Percentiles rank a stretch among this genome's conserved stretches.
Evolutionary conservation across 2,329 filamentous ascomycete species (phyloP).

Genomic region (Claviceps humidiphila): DNA sequence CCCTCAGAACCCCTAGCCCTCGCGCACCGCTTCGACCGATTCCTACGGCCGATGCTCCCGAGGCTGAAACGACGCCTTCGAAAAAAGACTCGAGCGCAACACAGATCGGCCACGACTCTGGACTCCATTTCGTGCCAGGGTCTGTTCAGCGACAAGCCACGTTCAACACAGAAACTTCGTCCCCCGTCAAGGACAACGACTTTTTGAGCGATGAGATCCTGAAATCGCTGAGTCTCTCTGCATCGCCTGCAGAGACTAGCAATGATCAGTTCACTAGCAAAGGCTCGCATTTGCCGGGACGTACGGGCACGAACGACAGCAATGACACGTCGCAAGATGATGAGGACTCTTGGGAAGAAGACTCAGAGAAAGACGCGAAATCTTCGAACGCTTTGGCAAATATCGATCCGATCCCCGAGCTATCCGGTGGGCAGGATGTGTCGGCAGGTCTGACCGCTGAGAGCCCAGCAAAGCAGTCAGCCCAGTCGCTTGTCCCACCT

Average conservation of each 20-base stretch:
- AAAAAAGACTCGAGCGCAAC: slow-evolving; percentile 16
- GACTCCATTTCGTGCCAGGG: slow-evolving; percentile 19
- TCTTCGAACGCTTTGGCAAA: not conserved
- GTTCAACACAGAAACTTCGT: slow-evolving; percentile 35
- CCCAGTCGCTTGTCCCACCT: slow-evolving; percentile 1
- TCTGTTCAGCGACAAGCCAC: slow-evolving; percentile 29
- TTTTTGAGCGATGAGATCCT: slow-evolving; percentile 62
- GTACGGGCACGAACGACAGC: slow-evolving; percentile 33
- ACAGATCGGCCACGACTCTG: slow-evolving; percentile 2
- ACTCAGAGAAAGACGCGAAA: slow-evolving; percentile 14
- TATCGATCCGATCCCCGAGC: not conserved
- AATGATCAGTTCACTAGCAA: slow-evolving; percentile 7
- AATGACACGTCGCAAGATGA: slow-evolving; percentile 53
- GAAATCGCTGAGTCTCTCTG: slow-evolving; percentile 46
- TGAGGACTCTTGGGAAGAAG: slow-evolving; percentile 48
- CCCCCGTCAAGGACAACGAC: slow-evolving; percentile 56
- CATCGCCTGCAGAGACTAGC: slow-evolving; percentile 10
- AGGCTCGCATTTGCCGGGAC: slow-evolving; percentile 9
- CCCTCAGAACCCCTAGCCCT: slow-evolving; percentile 22
- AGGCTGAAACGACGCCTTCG: slow-evolving; percentile 22
- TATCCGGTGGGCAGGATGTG: not conserved
- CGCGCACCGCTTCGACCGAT: slow-evolving; percentile 2
- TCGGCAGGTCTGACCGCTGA: not conserved
- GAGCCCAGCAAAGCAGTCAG: not conserved
- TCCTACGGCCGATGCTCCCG: not conserved